Percentiles rank a stretch among this genome's conserved stretches.
Evolutionary conservation across 352 stramenopile species (phyloP).

Genomic region (Pythium guiyangense): DNA sequence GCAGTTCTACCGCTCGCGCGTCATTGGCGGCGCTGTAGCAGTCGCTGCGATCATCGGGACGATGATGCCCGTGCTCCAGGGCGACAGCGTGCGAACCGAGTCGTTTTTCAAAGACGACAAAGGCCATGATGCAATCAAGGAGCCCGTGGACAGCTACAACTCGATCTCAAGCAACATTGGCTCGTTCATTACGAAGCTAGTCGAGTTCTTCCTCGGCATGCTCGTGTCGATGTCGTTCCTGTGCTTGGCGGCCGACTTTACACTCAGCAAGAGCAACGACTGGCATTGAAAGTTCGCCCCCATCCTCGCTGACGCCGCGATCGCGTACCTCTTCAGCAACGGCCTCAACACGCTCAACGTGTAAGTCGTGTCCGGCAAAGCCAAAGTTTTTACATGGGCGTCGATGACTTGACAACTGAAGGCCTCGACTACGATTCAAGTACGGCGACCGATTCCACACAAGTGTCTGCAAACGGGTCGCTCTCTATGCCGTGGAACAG

Average conservation of each 20-base stretch:
- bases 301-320: neutral
- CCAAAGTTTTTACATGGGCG: no score
- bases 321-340: constrained; percentile 9
- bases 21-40: neutral
- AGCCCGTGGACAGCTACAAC: constrained; percentile 8
- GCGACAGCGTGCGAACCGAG: neutral
- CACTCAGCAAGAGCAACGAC: neutral
- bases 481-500: neutral
- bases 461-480: neutral
- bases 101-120: neutral
- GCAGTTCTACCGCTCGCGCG: neutral
- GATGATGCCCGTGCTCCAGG: neutral
- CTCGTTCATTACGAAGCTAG: no score
- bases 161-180: neutral
- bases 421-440: no score
- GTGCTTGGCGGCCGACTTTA: constrained; percentile 1
- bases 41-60: neutral
- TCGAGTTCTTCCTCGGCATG: no score
- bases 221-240: no score
- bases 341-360: constrained; percentile 9
- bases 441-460: neutral
- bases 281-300: neutral
- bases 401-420: no score
- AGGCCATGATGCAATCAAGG: neutral
- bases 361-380: no score